Percentiles rank a stretch among this genome's conserved stretches.
Evolutionary conservation across 176 grass and related monocot genomes (phyloP).

Genomic region (Triticum urartu): DNA sequence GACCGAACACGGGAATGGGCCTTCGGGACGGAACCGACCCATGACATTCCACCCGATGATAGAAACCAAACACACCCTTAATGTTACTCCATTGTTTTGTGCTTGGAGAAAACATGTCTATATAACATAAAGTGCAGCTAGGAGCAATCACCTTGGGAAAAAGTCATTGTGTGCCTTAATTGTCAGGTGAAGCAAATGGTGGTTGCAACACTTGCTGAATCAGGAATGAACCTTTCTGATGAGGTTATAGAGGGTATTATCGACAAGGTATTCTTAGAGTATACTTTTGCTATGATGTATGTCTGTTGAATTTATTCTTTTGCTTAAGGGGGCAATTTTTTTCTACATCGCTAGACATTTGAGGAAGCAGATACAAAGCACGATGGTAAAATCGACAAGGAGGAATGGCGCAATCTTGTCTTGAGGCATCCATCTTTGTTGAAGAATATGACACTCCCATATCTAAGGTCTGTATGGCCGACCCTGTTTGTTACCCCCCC

Average conservation of each 20-base stretch:
- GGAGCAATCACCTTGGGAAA: not conserved
- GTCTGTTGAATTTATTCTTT: slow-evolving; percentile 31
- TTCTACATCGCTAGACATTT: slow-evolving; percentile 53
- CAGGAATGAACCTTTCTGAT: slow-evolving; percentile 74
- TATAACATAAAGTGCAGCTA: slow-evolving; percentile 9
- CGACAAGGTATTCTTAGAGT: slow-evolving; percentile 46
- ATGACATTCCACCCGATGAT: too few relatives aligned
- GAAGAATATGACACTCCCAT: slow-evolving; percentile 81
- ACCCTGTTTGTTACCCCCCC: not conserved
- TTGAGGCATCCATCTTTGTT: slow-evolving; percentile 76
- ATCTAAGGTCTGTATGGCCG: slow-evolving; percentile 50
- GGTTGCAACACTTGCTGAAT: slow-evolving; percentile 73
- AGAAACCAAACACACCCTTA: not conserved
- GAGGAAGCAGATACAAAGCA: slow-evolving; percentile 77
- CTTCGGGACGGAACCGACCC: too few relatives aligned
- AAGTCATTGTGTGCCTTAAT: slow-evolving; percentile 24
- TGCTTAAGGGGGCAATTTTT: not conserved
- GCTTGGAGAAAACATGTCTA: slow-evolving; percentile 18
- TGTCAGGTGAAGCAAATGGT: slow-evolving; percentile 83
- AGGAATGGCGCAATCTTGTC: slow-evolving; percentile 73
- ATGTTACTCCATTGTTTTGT: slow-evolving; percentile 16
- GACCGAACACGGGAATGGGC: too few relatives aligned
- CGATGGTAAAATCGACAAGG: slow-evolving; percentile 74
- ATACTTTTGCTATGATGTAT: slow-evolving; percentile 10
- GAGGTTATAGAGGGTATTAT: slow-evolving; percentile 72